Conservation (phyloP, 2,329 filamentous ascomycete species). For the Tetracladium maxilliforme region DNA sequence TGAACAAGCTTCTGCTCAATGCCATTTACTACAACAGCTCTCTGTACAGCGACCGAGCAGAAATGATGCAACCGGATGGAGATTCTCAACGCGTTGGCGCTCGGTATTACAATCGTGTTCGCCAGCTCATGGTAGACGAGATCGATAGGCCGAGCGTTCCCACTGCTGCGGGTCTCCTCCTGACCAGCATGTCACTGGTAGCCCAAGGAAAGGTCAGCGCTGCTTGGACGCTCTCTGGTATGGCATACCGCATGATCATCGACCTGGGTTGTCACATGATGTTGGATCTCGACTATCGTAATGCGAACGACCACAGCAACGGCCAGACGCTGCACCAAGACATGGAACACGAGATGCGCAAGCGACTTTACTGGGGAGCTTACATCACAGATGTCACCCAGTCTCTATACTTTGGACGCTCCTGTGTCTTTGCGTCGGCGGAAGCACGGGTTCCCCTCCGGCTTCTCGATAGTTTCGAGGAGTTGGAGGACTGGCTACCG, state of each 20-base stretch:
- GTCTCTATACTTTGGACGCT: too few relatives aligned
- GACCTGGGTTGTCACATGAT: slow-evolving; percentile 19
- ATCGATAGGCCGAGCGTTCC: slow-evolving; percentile 19
- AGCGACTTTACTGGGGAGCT: too few relatives aligned
- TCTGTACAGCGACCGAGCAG: slow-evolving; percentile 20
- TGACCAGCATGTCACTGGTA: slow-evolving; percentile 16
- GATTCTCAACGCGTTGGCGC: slow-evolving; percentile 18
- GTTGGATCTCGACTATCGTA: slow-evolving; percentile 15
- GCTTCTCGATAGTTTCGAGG: too few relatives aligned
- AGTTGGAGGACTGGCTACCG: too few relatives aligned
- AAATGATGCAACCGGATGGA: slow-evolving; percentile 15
- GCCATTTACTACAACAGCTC: slow-evolving; percentile 23
- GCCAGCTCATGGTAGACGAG: slow-evolving; percentile 17
- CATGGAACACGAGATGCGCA: too few relatives aligned
- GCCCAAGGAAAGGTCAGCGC: slow-evolving; percentile 18
- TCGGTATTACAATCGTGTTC: slow-evolving; percentile 21
- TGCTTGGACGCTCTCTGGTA: slow-evolving; percentile 19
- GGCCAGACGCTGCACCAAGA: too few relatives aligned
- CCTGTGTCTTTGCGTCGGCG: too few relatives aligned
- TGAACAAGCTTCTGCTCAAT: slow-evolving; percentile 21
- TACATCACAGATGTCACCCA: too few relatives aligned
- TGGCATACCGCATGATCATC: slow-evolving; percentile 22
- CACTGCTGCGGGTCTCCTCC: slow-evolving; percentile 18
- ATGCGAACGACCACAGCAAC: too few relatives aligned
- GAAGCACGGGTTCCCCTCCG: too few relatives aligned